These are phyloP conservation scores for Chaetomium sp. DNA, from an alignment of 2,329 filamentous ascomycete species.

Conservation along the genomic window DNA sequence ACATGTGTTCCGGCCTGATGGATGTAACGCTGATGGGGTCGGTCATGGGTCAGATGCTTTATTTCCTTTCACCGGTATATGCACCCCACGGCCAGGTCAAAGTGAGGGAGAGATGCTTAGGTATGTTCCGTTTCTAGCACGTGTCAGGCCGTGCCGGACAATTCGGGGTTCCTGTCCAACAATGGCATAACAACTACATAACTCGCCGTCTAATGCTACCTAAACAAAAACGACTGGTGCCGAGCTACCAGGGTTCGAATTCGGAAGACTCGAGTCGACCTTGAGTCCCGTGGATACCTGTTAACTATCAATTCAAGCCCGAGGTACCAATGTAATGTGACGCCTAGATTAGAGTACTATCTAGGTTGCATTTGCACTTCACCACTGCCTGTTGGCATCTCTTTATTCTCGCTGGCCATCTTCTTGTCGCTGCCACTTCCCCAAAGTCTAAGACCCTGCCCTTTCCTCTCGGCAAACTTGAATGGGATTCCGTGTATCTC, in stretches of 20 bases:
- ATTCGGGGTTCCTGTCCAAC: not conserved
- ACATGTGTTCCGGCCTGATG: not conserved
- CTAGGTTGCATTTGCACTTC: not conserved
- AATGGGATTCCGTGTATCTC: slow-evolving; percentile 40
- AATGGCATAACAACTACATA: not conserved
- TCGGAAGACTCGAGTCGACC: not conserved
- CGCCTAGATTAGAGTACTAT: not conserved
- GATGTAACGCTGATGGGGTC: not conserved
- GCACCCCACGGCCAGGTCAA: not conserved
- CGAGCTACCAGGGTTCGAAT: not conserved
- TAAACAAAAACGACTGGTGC: not conserved
- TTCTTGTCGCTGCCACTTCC: slow-evolving; percentile 1
- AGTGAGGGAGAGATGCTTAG: not conserved
- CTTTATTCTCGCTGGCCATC: not conserved
- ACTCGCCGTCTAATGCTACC: no score
- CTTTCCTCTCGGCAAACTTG: slow-evolving; percentile 43
- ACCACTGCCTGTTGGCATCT: not conserved
- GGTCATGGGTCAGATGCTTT: not conserved
- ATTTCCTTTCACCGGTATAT: not conserved
- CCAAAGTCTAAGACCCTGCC: not conserved
- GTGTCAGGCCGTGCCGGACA: not conserved
- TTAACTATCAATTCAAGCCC: not conserved
- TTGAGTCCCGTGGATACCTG: not conserved
- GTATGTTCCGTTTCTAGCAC: not conserved
- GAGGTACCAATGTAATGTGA: not conserved